Evolutionary conservation across 495 filamentous ascomycete species (phyloP), one percentile per base, ranked within the genome.

Genomic region (Penicillium chermesinum): DNA sequence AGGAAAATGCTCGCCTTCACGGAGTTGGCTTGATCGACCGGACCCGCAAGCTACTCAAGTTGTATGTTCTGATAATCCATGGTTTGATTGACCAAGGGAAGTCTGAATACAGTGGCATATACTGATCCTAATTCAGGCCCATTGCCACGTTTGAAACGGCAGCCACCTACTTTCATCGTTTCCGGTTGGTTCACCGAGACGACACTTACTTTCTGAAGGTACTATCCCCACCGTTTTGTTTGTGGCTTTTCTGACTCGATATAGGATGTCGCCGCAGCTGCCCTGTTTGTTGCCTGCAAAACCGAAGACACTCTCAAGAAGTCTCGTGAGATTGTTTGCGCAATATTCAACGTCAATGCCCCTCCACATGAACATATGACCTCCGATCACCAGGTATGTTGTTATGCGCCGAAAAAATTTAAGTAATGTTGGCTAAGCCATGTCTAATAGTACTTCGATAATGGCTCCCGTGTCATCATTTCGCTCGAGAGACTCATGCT

Each of bases 251-350:
- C 55, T 69, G 35, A 68, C 47, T 41, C 15, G 7, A 15, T 41
- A 21, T 42, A 85, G 79, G 93, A 97, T 63, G 89, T 89, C 3
- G 88, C 90, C 2, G 80, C 90, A 0, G 91, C 93, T 10, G 82
- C 88, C 21, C 73, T 98, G 22, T 91, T 97, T 57, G 84, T 86
- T 14, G 90, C 90, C 30, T 96, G 91, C 78, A 98, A 98, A 66
- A 89, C 91, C 37, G 93, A 98, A 60, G 93, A 98, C 62, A 97
- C 93, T 1, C 74, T 97, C 38, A 97, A 98, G 70, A 97, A 97
- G 70, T 95, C 89, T 14, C 81, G 81, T 41, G 93, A 98, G 44
- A 93, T 98, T 48, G 73, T 96, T 4, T 93, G 88, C 50, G 90
- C 90, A 6, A 84, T 86, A 3, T 87, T 91, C 70, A 97, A 96